Base-by-base conservation (phyloP, 1,284 basidiomycete genomes). In the Marasmius fiardii region DNA sequence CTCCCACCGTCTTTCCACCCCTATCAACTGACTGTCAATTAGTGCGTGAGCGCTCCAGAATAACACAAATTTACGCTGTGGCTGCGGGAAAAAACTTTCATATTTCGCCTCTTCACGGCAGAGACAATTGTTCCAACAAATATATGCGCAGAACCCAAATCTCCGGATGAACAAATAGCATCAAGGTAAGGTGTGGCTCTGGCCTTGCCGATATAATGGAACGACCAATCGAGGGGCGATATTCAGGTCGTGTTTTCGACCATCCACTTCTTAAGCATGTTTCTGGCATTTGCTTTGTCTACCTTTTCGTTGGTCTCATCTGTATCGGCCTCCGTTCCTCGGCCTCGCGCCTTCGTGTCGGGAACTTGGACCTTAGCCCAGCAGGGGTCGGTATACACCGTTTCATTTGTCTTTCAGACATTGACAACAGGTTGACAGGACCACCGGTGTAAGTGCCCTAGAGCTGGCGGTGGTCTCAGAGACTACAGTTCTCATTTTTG, bases 401-500 rank as follows among this genome's bases (percentile, higher is more conserved):
- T 14, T 6, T 26, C 18, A 7, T 31, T 31, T 20, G n/a, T n/a
- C 4, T 20, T 33, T 31, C 28, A 24, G 7, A 10, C 12, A 33
- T 33, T 3, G 5, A 16, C 1, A 7, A 26, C 26, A 23, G 26
- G 11, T 44, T 14, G 26, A n/a, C 26, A 49, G 47, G 18, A 49
- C 23, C 24, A 49, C 73, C 0, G 75, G 75, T 3, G 71, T 77
- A 26, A 65, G 67, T 18, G 75, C 72, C 1, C 68, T 74, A 61
- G 71, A 77, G 63, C 49, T 71, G 2, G 68, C 70, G 23, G 68
- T 76, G 31, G 69, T 76, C 21, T 71, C 68, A n/a, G 67, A 68
- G 50, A 69, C 64, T 0, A 65, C 71, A 21, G 68, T 67, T 6
- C 52, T 74, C 18, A 67, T 74, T 60, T 66, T 75, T 51, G 74